Evolutionary conservation across 192 early-diverging fungal species (phyloP).

Genomic region (Coemansia nantahalensis): DNA sequence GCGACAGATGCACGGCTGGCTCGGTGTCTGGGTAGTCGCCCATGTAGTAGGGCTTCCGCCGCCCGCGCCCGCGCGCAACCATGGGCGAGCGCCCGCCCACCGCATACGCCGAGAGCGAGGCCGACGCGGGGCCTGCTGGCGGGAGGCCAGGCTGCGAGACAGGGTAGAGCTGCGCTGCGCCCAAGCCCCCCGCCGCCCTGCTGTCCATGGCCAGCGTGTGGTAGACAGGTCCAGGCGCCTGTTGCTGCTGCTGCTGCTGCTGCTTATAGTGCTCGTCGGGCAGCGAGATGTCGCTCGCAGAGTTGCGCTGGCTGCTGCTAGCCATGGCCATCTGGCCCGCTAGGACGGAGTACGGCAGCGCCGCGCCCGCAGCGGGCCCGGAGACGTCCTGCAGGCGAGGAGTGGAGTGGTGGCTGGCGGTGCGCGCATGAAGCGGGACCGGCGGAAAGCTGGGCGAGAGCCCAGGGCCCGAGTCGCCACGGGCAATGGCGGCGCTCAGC

Average conservation of each 20-base stretch:
- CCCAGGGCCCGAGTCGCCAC: neutral
- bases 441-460: neutral
- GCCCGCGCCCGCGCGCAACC: slow-evolving; percentile 24
- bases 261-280: no score
- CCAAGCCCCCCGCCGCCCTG: neutral
- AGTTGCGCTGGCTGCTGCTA: neutral
- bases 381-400: neutral
- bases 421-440: slow-evolving; percentile 7
- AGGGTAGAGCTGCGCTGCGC: slow-evolving; percentile 24
- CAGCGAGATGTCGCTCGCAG: slow-evolving; percentile 4
- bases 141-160: slow-evolving; percentile 46
- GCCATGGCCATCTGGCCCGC: neutral
- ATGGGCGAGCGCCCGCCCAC: slow-evolving; percentile 17
- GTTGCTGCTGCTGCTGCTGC: slow-evolving; percentile 4
- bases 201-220: slow-evolving; percentile 22
- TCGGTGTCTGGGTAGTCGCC: slow-evolving; percentile 37
- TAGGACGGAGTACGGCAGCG: neutral
- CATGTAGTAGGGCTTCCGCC: slow-evolving; percentile 27
- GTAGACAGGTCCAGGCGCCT: slow-evolving; percentile 7
- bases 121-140: slow-evolving; percentile 32
- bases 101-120: slow-evolving; percentile 22
- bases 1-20: slow-evolving; percentile 12
- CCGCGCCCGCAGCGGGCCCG: neutral
- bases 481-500: slow-evolving; percentile 1
- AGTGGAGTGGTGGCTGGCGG: slow-evolving; percentile 10